Base-by-base conservation (phyloP, 371 early-diverging fungal species). In the Lichtheimia ramosa region DNA sequence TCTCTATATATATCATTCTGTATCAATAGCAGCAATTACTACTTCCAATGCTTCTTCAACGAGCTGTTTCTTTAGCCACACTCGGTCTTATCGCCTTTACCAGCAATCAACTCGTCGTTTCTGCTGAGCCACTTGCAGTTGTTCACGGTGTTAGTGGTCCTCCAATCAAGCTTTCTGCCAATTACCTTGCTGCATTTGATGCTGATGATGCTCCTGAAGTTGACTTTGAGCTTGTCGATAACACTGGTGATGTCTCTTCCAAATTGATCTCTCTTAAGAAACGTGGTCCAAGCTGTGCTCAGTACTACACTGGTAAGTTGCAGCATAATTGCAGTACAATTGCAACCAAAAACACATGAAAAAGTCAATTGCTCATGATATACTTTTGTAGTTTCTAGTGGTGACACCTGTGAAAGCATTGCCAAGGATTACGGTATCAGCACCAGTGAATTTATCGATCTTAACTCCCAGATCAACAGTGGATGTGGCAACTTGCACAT, bases 381-480 rank as follows among this genome's bases (percentile, higher is more conserved):
- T 42, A 12, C 20, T n/a, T 63, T n/a, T 24, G 5, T 51, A 77
- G 77, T 59, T 34, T 28, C 40, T 50, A 50, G 64, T 18, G 63
- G 63, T 43, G 77, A 77, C 42, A 68, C 67, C 27, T 77, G 77
- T 43, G 59, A 56, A 21, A 59, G 49, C 18, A 41, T 77, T 23
- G 52, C 64, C 50, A 61, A 71, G 10, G 59, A 64, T 14, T 69
- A 70, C 28, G 56, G 63, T 16, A 60, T 77, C 21, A 49, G 60
- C 48, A 40, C 60, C 34, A 25, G 18, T 15, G 51, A 66, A 16
- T 63, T 77, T 27, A 56, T 62, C 21, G 52, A 62, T 18, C 59
- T 67, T 65, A 77, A 77, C 48, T 41, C 56, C 20, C 74, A 71
- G 28, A 54, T 77, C 58, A 74, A 77, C 54, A 43, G 50, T 46